phyloP scores from a whole-genome alignment of 768 basidiomycete species.

The Boletus speciosus region DNA sequence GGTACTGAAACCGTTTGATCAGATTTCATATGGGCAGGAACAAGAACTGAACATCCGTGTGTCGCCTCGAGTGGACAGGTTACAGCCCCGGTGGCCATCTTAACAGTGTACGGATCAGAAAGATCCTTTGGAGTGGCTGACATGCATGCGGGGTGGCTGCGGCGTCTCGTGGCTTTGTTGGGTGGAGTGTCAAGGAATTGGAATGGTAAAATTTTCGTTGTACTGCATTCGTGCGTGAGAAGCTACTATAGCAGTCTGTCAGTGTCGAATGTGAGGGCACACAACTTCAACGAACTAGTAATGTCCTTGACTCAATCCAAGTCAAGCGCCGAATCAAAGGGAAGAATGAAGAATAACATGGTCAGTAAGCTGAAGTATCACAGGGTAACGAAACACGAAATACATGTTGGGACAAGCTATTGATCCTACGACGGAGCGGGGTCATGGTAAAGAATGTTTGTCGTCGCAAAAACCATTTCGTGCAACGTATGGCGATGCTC shows the following conservation, averaged over 20 bases:
- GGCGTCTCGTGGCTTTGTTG: neutral
- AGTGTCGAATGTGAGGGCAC: neutral
- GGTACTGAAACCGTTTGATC: neutral
- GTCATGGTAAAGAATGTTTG: conserved; percentile 13
- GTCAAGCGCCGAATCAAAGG: neutral
- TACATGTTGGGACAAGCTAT: conserved; percentile 6
- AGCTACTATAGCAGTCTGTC: neutral
- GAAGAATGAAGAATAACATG: neutral
- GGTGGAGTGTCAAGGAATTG: neutral
- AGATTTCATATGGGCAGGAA: neutral
- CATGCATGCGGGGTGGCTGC: neutral
- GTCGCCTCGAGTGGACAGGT: neutral
- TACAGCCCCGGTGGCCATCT: neutral
- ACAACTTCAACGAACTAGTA: neutral
- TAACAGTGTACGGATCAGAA: neutral
- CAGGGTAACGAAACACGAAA: conserved; percentile 7
- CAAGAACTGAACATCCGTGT: neutral
- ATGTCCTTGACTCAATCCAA: neutral
- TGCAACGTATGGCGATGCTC: conserved; percentile 2
- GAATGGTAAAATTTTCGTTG: neutral
- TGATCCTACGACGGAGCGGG: conserved; percentile 9
- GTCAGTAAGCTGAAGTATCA: conserved; percentile 2
- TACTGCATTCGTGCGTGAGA: neutral
- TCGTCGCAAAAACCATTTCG: conserved; percentile 30
- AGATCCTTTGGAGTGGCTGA: neutral